A percentile compares a stretch with the other conserved stretches of the same genome.
These are phyloP conservation scores for Albatrellus sp. DNA, from an alignment of 1,284 basidiomycete species.

Conservation along the genomic window DNA sequence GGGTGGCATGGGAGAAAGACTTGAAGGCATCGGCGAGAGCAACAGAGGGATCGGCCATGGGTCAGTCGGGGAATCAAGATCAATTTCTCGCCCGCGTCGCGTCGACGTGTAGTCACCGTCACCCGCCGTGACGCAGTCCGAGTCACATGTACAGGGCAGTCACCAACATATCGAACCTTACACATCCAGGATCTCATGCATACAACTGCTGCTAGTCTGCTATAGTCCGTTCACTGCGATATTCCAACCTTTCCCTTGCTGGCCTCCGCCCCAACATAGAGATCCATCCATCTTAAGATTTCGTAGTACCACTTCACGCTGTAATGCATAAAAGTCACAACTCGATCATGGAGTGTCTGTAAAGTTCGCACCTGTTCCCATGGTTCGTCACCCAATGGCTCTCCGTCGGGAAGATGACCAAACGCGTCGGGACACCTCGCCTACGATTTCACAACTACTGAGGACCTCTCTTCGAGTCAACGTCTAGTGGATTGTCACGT, in stretches of 20 bases:
- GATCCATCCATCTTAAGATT: slow-evolving; percentile 78
- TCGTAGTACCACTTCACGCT: slow-evolving; percentile 82
- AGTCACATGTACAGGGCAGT: too few species aligned
- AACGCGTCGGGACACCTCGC: slow-evolving; percentile 63
- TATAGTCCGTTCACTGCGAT: slow-evolving; percentile 4
- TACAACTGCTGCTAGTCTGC: not conserved
- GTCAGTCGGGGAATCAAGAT: not conserved
- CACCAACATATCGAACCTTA: too few species aligned
- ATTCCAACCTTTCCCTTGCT: slow-evolving; percentile 3
- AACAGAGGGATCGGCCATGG: slow-evolving; percentile 10
- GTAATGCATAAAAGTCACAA: slow-evolving; percentile 2
- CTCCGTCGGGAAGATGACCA: slow-evolving; percentile 87
- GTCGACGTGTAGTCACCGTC: not conserved
- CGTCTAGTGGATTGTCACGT: slow-evolving; percentile 17
- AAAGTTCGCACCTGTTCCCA: slow-evolving; percentile 45
- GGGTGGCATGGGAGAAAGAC: slow-evolving; percentile 9
- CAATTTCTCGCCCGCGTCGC: not conserved
- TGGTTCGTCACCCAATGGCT: slow-evolving; percentile 84
- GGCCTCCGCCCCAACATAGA: slow-evolving; percentile 40
- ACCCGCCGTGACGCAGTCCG: too few species aligned
- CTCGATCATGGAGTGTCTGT: not conserved
- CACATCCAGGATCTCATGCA: too few species aligned
- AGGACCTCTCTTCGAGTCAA: not conserved
- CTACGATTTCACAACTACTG: slow-evolving; percentile 24
- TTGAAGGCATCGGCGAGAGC: slow-evolving; percentile 10